A percentile compares a stretch with the other conserved stretches of the same genome.
These are phyloP conservation scores for Agaricus bisporus DNA, from an alignment of 768 basidiomycete species.

Conservation along the genomic window DNA sequence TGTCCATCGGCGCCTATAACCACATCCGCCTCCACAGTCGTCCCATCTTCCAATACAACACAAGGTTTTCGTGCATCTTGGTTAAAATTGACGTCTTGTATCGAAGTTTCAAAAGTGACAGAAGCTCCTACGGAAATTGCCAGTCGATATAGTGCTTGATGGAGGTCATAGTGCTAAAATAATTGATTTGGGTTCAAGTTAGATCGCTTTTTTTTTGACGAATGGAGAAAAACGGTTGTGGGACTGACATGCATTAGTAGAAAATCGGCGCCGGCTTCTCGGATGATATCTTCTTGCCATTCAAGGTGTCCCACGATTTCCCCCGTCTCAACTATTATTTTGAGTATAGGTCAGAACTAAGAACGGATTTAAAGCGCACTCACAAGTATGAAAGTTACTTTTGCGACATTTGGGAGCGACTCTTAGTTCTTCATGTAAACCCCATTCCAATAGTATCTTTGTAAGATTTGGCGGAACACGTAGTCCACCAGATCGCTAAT, in stretches of 20 bases:
- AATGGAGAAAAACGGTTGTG: background rate
- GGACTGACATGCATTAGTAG: conserved; percentile 41
- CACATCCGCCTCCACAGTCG: conserved; percentile 33
- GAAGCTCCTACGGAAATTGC: conserved; percentile 33
- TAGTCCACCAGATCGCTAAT: conserved; percentile 31
- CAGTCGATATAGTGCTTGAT: conserved; percentile 35
- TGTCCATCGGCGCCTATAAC: conserved; percentile 48
- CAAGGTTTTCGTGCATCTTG: conserved; percentile 17
- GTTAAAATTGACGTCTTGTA: conserved; percentile 24
- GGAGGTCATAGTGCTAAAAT: conserved; percentile 39
- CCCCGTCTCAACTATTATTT: conserved; percentile 34
- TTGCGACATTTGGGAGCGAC: conserved; percentile 26
- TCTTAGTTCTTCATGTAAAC: conserved; percentile 34
- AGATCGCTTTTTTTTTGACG: background rate
- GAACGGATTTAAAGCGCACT: conserved; percentile 14
- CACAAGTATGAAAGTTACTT: conserved; percentile 28
- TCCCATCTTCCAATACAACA: conserved; percentile 27
- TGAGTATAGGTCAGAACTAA: too few relatives aligned
- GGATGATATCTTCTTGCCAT: conserved; percentile 45
- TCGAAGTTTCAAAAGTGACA: conserved; percentile 26
- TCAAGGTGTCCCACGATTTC: conserved; percentile 35
- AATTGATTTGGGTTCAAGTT: background rate
- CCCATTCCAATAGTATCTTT: conserved; percentile 46
- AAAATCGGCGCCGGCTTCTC: conserved; percentile 42
- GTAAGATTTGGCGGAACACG: conserved; percentile 49